Base-by-base conservation (phyloP, 2,329 filamentous ascomycete species). In the Paecilomyces dactylethromorphus region DNA sequence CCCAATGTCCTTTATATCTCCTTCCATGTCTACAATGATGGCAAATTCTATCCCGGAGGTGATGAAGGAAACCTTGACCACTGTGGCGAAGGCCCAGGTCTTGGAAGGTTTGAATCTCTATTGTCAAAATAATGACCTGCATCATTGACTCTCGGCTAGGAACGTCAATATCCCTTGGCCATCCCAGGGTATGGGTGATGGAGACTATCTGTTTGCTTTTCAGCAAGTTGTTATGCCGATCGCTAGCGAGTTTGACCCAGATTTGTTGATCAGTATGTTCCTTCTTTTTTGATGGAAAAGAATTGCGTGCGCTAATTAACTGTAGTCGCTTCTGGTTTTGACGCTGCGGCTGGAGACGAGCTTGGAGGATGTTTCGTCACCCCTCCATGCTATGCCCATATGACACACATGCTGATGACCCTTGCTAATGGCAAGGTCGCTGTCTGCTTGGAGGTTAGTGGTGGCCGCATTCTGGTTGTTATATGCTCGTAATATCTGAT, bases 361-460 rank as follows among this genome's bases (percentile, higher is more conserved):
- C 83, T 99, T 1, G 94, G 94, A 55, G 91, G 90, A 32, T 99
- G 94, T 72, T 93, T 91, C 69, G 94, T 99, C 4, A 89, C 92
- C 0, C 94, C 94, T 0, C 78, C 87, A 3, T 96, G 94, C 70
- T 99, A 97, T 71, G 91, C 92, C 13, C 93, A 99, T 70, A 97
- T 99, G 94, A 97, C 94, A 15, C 92, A 97, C 71, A 97, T 97
- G 93, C 84, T 99, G 54, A 97, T 97, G 92, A 92, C 91, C 1
- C 81, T 99, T 21, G 93, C 94, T 0, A 83, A 87, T 52, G 94
- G 94, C 29, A 96, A 92, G 70, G 83, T 99, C 13, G 90, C 91
- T 2, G 93, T 97, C 8, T 97, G 92, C 70, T 81, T 99, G 2
- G 94, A 99, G 74, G 79, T 80, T 60, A 55, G 66, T 39, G n/a